Evolutionary conservation across 176 grass and related monocot species (phyloP).

Genomic region (Oryza glumipatula): DNA sequence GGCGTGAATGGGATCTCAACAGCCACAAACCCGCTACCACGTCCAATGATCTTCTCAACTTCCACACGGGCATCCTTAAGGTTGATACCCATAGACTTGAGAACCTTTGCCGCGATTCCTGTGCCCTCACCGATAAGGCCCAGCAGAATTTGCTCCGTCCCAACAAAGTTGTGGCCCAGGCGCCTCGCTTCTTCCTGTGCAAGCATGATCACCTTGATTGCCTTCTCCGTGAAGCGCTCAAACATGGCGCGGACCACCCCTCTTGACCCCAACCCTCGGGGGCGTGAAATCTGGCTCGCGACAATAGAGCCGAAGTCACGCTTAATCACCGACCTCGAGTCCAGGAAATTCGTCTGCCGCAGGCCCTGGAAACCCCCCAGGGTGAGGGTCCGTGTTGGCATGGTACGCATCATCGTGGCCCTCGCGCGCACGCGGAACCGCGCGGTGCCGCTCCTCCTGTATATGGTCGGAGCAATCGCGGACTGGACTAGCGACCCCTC

Average conservation of each 20-base stretch:
- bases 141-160: conserved; percentile 90
- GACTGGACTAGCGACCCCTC: conserved; percentile 82
- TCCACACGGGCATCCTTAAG: conserved; percentile 94
- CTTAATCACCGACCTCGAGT: conserved; percentile 43
- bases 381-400: conserved; percentile 41
- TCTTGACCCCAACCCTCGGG: conserved; percentile 44
- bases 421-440: conserved; percentile 38
- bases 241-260: conserved; percentile 84
- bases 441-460: conserved; percentile 42
- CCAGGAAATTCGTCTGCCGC: conserved; percentile 56
- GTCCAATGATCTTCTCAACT: conserved; percentile 94
- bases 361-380: conserved; percentile 71
- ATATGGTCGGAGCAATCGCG: conserved; percentile 53
- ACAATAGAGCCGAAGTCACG: conserved; percentile 57
- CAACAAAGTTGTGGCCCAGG: conserved; percentile 94
- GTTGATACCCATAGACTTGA: conserved; percentile 96
- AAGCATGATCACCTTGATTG: conserved; percentile 98
- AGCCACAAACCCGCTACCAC: conserved; percentile 95
- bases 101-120: conserved; percentile 90
- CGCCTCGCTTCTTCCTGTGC: conserved; percentile 93
- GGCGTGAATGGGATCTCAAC: conserved; percentile 99
- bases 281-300: conserved; percentile 56
- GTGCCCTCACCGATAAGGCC: conserved; percentile 90
- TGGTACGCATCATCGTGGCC: conserved; percentile 56
- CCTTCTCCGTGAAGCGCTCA: conserved; percentile 88